Percentiles rank a stretch among this genome's conserved stretches.
phyloP scores from a whole-genome alignment of 176 grass and related monocot genomes.

The Oryza glaberrima region DNA sequence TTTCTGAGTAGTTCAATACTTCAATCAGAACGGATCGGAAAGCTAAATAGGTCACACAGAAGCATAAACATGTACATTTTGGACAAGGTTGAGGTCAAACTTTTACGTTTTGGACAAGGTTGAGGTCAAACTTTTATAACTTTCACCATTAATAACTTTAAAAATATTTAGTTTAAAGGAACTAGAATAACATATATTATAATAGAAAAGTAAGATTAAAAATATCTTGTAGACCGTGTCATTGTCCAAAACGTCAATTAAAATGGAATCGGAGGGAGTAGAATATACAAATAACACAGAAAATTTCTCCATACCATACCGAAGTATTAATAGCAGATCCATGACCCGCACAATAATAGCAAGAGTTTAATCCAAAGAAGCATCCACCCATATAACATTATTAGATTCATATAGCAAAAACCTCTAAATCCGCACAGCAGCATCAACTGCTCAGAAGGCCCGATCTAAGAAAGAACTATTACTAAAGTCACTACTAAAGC shows the following conservation, averaged over 20 bases:
- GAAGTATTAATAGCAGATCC: constrained; percentile 24
- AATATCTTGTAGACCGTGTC: too few relatives aligned
- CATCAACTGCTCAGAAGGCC: neutral
- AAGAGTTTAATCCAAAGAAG: constrained; percentile 15
- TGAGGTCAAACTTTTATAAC: too few relatives aligned
- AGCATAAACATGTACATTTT: neutral
- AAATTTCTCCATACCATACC: constrained; percentile 8
- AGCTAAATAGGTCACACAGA: neutral
- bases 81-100: too few relatives aligned
- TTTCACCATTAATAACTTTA: too few relatives aligned
- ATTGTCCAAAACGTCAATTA: too few relatives aligned
- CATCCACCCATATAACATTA: constrained; percentile 30
- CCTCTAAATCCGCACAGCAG: neutral
- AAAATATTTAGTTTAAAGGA: too few relatives aligned
- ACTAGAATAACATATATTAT: too few relatives aligned
- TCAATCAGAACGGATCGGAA: neutral
- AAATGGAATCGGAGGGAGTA: too few relatives aligned
- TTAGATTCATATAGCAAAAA: constrained; percentile 30
- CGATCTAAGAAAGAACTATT: constrained; percentile 25
- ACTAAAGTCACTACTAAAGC: constrained; percentile 17
- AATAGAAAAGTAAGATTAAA: too few relatives aligned
- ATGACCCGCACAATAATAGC: constrained; percentile 5
- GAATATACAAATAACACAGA: neutral
- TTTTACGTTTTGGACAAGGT: too few relatives aligned
- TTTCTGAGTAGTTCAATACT: neutral